A percentile compares a stretch with the other conserved stretches of the same genome.
phyloP scores from a whole-genome alignment of 2,329 filamentous ascomycete species.

The Phoma sp. region DNA sequence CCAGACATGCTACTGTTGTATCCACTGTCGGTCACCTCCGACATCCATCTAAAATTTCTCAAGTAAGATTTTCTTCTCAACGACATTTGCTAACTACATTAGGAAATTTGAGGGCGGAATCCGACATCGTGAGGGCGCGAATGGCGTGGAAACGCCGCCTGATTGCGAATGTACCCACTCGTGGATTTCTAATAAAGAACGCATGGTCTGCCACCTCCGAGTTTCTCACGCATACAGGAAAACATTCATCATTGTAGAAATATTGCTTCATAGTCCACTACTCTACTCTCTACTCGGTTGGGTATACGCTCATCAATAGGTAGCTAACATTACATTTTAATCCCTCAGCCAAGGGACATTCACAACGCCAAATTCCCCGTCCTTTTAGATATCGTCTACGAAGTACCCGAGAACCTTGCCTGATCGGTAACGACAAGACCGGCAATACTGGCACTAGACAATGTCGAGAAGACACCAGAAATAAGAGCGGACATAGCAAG shows the following conservation, averaged over 20 bases:
- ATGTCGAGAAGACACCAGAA: constrained; percentile 77
- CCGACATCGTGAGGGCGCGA: constrained; percentile 8
- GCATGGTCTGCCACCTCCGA: background rate
- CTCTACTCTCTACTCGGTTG: constrained; percentile 13
- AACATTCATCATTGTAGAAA: background rate
- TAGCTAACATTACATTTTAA: constrained; percentile 19
- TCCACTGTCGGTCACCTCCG: constrained; percentile 17
- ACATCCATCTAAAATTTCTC: constrained; percentile 12
- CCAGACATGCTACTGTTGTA: background rate
- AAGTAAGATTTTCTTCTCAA: constrained; percentile 11
- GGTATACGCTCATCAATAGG: constrained; percentile 16
- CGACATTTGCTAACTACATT: constrained; percentile 11
- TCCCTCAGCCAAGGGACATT: background rate
- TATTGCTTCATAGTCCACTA: constrained; percentile 10
- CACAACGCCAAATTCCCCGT: constrained; percentile 3
- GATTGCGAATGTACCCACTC: constrained; percentile 13
- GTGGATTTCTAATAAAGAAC: constrained; percentile 7
- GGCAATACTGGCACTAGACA: constrained; percentile 70
- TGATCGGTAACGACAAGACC: constrained; percentile 62
- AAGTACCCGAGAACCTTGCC: constrained; percentile 31
- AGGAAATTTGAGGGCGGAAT: constrained; percentile 12
- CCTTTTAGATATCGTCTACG: constrained; percentile 13
- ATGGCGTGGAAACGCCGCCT: constrained; percentile 17
- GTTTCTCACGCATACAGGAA: background rate
- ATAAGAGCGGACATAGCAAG: constrained; percentile 79